phyloP scores from a whole-genome alignment of 768 basidiomycete genomes.

The Termitomyces sp. region DNA sequence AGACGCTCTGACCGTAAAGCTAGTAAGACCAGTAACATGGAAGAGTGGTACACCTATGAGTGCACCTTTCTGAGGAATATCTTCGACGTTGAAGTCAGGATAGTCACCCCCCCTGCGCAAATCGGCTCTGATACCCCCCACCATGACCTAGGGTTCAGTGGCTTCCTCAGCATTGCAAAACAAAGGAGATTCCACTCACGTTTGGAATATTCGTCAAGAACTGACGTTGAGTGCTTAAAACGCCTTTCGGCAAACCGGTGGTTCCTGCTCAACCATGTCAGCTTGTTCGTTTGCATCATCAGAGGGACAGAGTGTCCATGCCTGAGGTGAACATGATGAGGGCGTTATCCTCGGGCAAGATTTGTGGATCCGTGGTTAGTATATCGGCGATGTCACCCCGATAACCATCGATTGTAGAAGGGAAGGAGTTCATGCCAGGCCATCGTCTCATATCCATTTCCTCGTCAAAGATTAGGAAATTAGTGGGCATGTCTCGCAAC shows the following conservation, averaged over 20 bases:
- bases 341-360: constrained; percentile 54
- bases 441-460: constrained; percentile 30
- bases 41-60: constrained; percentile 63
- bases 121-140: constrained; percentile 37
- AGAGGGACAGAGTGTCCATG: constrained; percentile 9
- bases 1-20: constrained; percentile 33
- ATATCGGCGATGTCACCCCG: constrained; percentile 19
- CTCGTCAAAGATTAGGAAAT: constrained; percentile 41
- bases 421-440: constrained; percentile 39
- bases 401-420: constrained; percentile 27
- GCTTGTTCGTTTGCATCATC: not conserved
- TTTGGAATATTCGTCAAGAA: constrained; percentile 60
- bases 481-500: constrained; percentile 22
- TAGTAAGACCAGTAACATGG: constrained; percentile 58
- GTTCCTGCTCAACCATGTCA: constrained; percentile 24
- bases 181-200: constrained; percentile 21
- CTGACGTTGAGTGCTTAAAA: constrained; percentile 59
- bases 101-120: constrained; percentile 42
- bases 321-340: constrained; percentile 64
- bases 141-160: constrained; percentile 32
- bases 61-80: constrained; percentile 42
- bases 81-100: constrained; percentile 23
- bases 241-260: constrained; percentile 63
- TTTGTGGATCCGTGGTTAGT: constrained; percentile 22
- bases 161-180: not conserved